Percentiles rank a stretch among this genome's conserved stretches.
Evolutionary conservation across 768 basidiomycete genomes (phyloP).

Genomic region (Xanthoconium purpureum): DNA sequence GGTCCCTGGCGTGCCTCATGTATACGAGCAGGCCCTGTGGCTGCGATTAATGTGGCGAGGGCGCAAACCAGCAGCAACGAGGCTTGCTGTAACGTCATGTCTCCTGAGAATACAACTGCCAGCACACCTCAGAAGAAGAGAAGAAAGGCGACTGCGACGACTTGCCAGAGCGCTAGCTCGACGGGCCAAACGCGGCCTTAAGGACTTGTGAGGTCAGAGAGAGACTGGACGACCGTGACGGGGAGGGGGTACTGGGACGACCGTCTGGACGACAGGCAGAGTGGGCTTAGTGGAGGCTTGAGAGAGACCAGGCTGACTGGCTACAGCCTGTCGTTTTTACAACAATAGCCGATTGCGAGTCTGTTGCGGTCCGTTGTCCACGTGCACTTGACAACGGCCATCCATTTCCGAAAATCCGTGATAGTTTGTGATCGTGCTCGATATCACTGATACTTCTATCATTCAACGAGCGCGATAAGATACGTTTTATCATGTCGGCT

Average conservation of each 20-base stretch:
- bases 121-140: background rate
- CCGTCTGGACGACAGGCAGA: background rate
- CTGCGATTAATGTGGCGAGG: constrained; percentile 11
- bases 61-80: background rate
- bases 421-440: too few relatives aligned
- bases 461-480: background rate
- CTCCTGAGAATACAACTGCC: background rate
- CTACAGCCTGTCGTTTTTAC: background rate
- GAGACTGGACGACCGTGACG: background rate
- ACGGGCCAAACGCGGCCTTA: background rate
- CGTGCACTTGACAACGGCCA: constrained; percentile 11
- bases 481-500: background rate
- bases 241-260: background rate
- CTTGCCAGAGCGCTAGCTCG: background rate
- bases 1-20: constrained; percentile 25
- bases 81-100: constrained; percentile 13
- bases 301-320: background rate
- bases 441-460: background rate
- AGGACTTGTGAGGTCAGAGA: background rate
- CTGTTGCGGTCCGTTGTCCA: constrained; percentile 1
- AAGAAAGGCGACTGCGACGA: background rate
- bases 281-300: background rate
- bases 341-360: constrained; percentile 7
- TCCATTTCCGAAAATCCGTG: background rate
- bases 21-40: constrained; percentile 10